Conservation (phyloP, 805 yeast genomes). For the Spathaspora sp. region DNA sequence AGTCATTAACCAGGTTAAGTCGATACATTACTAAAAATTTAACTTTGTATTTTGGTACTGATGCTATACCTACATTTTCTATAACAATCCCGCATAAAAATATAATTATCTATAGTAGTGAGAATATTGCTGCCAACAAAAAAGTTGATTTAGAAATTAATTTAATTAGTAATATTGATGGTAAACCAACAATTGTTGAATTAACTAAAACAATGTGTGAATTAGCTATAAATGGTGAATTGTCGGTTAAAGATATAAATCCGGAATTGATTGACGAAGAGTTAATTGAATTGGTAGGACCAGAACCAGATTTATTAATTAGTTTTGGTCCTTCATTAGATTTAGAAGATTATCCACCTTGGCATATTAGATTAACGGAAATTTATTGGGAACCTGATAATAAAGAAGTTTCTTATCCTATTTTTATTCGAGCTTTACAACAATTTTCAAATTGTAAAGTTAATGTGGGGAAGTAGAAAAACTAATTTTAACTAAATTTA, state of each 20-base stretch:
- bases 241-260: conserved; percentile 64
- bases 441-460: conserved; percentile 77
- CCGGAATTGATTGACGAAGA: conserved; percentile 74
- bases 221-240: conserved; percentile 56
- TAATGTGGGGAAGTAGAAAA: conserved; percentile 73
- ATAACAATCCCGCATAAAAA: conserved; percentile 69
- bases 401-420: conserved; percentile 74
- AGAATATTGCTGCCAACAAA: conserved; percentile 13
- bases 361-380: conserved; percentile 92
- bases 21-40: conserved; percentile 56
- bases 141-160: conserved; percentile 58
- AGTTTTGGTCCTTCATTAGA: conserved; percentile 84
- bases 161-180: conserved; percentile 73
- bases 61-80: conserved; percentile 57
- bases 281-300: conserved; percentile 69
- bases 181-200: conserved; percentile 85
- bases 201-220: conserved; percentile 84
- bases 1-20: conserved; percentile 46
- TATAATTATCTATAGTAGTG: conserved; percentile 30
- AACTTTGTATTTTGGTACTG: conserved; percentile 69
- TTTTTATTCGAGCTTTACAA: conserved; percentile 73
- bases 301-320: conserved; percentile 88
- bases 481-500: background rate
- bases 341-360: conserved; percentile 94
- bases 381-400: conserved; percentile 90